phyloP scores from a whole-genome alignment of 108 stramenopile species.

The Pseudonitzschia delicatissima region DNA sequence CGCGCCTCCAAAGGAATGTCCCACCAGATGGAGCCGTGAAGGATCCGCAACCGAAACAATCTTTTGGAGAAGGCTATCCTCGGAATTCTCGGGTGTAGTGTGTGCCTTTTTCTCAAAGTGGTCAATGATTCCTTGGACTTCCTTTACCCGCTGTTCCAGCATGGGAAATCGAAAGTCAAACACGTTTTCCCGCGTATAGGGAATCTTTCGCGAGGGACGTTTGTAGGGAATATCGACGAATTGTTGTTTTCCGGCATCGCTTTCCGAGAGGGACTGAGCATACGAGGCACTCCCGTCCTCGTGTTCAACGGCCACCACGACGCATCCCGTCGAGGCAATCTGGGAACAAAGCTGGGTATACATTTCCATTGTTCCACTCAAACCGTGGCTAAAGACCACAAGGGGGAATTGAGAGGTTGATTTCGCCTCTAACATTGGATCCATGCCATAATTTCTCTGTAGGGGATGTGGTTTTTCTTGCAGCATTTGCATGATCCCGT shows the following conservation, averaged over 20 bases:
- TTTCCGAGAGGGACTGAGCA: background rate
- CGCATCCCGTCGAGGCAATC: slow-evolving; percentile 39
- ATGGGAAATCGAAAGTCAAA: slow-evolving; percentile 27
- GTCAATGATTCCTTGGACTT: slow-evolving; percentile 5
- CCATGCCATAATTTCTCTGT: slow-evolving; percentile 5
- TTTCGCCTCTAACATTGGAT: no score
- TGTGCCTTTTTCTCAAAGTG: background rate
- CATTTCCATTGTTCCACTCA: slow-evolving; percentile 42
- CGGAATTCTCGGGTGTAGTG: background rate
- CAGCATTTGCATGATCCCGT: slow-evolving; percentile 19
- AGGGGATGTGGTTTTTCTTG: slow-evolving; percentile 29
- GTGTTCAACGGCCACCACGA: slow-evolving; percentile 43
- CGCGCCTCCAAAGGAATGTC: slow-evolving; percentile 57
- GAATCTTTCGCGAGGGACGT: background rate
- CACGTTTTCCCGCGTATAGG: slow-evolving; percentile 37
- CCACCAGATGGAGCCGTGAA: slow-evolving; percentile 30
- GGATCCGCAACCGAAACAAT: slow-evolving; percentile 18
- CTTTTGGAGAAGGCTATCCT: background rate
- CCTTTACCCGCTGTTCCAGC: slow-evolving; percentile 27
- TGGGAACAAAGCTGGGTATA: slow-evolving; percentile 37
- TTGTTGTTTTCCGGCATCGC: slow-evolving; percentile 8
- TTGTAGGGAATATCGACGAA: slow-evolving; percentile 23
- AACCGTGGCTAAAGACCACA: slow-evolving; percentile 50
- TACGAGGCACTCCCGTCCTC: slow-evolving; percentile 38
- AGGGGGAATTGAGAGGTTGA: slow-evolving; percentile 45